A percentile compares a stretch with the other conserved stretches of the same genome.
These are phyloP conservation scores for Fusarium buxicola DNA, from an alignment of 2,329 filamentous ascomycete genomes.

Conservation along the genomic window DNA sequence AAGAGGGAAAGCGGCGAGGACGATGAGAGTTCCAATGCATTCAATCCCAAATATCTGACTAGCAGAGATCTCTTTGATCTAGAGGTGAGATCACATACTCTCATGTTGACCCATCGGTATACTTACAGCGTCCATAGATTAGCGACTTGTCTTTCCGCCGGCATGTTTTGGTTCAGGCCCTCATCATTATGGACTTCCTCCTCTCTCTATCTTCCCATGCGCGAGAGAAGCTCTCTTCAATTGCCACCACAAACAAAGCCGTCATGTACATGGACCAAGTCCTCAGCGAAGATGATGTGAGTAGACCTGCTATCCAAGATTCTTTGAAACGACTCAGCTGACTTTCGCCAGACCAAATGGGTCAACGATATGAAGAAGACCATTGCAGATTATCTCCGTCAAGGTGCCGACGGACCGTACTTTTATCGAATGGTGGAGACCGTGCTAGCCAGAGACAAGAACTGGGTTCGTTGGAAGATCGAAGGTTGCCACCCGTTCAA, in stretches of 20 bases:
- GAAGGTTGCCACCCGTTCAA: slow-evolving; percentile 92
- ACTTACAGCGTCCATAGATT: slow-evolving; percentile 62
- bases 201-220: slow-evolving; percentile 86
- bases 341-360: slow-evolving; percentile 77
- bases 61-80: slow-evolving; percentile 95
- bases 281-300: slow-evolving; percentile 84
- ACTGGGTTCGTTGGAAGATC: slow-evolving; percentile 99
- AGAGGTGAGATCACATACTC: slow-evolving; percentile 68
- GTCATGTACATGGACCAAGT: slow-evolving; percentile 81
- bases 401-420: slow-evolving; percentile 85
- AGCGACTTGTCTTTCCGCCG: slow-evolving; percentile 94
- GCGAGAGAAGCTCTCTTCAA: slow-evolving; percentile 79
- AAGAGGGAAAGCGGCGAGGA: slow-evolving; percentile 70
- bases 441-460: slow-evolving; percentile 94
- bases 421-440: slow-evolving; percentile 98
- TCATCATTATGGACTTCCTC: slow-evolving; percentile 95
- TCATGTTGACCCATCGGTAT: neutral
- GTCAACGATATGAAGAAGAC: slow-evolving; percentile 78
- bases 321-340: neutral
- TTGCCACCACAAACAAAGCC: slow-evolving; percentile 80
- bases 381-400: slow-evolving; percentile 86
- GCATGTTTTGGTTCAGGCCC: slow-evolving; percentile 92
- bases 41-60: slow-evolving; percentile 99
- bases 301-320: slow-evolving; percentile 45
- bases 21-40: slow-evolving; percentile 63